Percentiles rank a stretch among this genome's conserved stretches.
phyloP scores from a whole-genome alignment of 176 grass and related monocot genomes.

The Pontederia crassipes region DNA sequence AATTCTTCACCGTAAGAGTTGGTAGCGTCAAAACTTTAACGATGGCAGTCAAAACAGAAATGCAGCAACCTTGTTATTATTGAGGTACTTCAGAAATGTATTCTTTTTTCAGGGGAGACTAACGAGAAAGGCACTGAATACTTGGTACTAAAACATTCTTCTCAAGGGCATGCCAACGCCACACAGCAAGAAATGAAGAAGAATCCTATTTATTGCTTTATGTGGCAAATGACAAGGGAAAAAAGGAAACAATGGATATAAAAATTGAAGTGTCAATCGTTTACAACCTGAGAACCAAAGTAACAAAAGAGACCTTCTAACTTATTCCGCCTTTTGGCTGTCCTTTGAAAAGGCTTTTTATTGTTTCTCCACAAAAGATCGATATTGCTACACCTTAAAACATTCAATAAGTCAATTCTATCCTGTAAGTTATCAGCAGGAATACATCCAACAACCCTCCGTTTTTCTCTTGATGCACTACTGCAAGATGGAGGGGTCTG shows the following conservation, averaged over 20 bases:
- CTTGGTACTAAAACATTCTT: not conserved
- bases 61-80: too few species aligned
- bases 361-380: constrained; percentile 43
- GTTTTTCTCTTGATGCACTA: constrained; percentile 25
- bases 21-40: too few species aligned
- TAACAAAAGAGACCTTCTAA: constrained; percentile 26
- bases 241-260: not conserved
- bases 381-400: constrained; percentile 35
- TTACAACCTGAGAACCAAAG: constrained; percentile 1
- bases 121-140: too few species aligned
- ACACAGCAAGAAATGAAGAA: not conserved
- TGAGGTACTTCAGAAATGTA: too few species aligned
- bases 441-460: constrained; percentile 10
- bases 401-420: constrained; percentile 49
- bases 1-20: too few species aligned
- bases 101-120: too few species aligned
- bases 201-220: constrained; percentile 1
- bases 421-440: constrained; percentile 18
- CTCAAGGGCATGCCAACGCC: not conserved
- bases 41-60: too few species aligned
- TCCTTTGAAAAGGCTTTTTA: constrained; percentile 52
- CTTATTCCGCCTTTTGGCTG: constrained; percentile 46
- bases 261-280: not conserved
- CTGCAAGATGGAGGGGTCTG: constrained; percentile 33
- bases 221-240: not conserved